Evolutionary conservation across 2,329 filamentous ascomycete genomes (phyloP).

Genomic region (Fonsecaea nubica): DNA sequence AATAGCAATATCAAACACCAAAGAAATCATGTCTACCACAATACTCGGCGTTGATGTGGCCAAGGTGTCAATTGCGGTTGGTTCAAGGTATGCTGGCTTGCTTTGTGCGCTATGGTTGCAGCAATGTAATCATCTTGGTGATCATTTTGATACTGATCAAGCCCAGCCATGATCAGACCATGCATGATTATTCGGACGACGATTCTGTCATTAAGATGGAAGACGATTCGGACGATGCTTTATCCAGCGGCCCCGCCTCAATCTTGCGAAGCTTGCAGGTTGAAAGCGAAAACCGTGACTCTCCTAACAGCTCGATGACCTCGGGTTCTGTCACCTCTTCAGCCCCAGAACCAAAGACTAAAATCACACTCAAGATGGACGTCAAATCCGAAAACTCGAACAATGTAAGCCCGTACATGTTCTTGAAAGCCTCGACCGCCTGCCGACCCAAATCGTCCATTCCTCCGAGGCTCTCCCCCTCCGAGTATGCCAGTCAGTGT

Average conservation of each 20-base stretch:
- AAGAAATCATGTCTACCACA: conserved; percentile 27
- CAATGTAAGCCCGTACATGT: conserved; percentile 39
- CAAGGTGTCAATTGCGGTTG: conserved; percentile 12
- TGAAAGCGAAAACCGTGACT: conserved; percentile 42
- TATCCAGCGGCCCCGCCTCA: conserved; percentile 36
- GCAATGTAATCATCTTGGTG: conserved; percentile 7
- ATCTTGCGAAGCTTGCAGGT: conserved; percentile 38
- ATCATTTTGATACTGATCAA: conserved; percentile 28
- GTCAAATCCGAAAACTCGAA: conserved; percentile 27
- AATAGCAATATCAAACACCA: conserved; percentile 27
- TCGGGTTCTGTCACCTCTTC: conserved; percentile 42
- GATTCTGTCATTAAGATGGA: conserved; percentile 40
- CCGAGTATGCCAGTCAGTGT: conserved; percentile 89
- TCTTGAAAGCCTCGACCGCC: conserved; percentile 50
- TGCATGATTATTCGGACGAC: conserved; percentile 30
- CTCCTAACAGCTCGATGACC: conserved; percentile 44
- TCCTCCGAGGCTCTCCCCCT: conserved; percentile 72
- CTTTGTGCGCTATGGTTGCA: background rate
- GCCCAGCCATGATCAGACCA: conserved; percentile 26
- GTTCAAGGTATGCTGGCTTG: conserved; percentile 30
- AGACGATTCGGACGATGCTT: conserved; percentile 43
- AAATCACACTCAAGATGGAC: conserved; percentile 32
- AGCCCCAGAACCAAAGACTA: conserved; percentile 38
- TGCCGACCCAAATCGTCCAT: conserved; percentile 82
- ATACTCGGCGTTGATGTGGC: conserved; percentile 26